phyloP scores from a whole-genome alignment of 129 eudicot genomes.

The Chrysanthemum seticuspe region DNA sequence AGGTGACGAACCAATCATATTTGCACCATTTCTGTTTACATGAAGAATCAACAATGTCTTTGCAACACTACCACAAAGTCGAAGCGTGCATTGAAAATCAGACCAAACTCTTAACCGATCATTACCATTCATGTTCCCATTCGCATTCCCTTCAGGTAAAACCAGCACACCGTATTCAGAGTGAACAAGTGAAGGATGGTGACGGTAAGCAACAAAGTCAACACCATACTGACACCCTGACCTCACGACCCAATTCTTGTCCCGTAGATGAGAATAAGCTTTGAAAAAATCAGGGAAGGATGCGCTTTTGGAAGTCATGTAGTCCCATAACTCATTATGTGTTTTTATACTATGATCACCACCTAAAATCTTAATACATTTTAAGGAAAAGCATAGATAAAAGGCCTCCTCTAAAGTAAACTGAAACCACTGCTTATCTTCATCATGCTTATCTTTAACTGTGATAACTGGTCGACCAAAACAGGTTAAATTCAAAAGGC shows the following conservation, averaged over 20 bases:
- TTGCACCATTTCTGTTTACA: conserved; percentile 27
- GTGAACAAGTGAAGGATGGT: no score
- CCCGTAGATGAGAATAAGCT: no score
- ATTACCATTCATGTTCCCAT: no score
- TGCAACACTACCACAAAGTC: conserved; percentile 81
- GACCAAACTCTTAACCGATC: conserved; percentile 42
- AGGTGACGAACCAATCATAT: conserved; percentile 26
- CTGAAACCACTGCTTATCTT: conserved; percentile 69
- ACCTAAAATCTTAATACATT: conserved; percentile 47
- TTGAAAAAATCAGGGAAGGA: no score
- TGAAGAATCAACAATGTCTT: conserved; percentile 66
- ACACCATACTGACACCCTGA: no score
- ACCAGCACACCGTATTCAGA: no score
- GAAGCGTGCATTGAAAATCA: conserved; percentile 69
- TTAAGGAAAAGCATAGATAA: conserved; percentile 43
- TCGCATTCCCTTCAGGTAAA: no score
- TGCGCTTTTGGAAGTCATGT: not conserved
- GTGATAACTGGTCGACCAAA: conserved; percentile 67
- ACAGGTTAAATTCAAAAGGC: conserved; percentile 61
- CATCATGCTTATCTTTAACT: conserved; percentile 19
- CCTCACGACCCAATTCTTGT: no score
- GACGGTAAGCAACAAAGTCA: no score
- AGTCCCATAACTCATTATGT: conserved; percentile 53
- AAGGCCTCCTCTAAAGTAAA: conserved; percentile 67
- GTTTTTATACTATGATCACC: conserved; percentile 27